Evolutionary conservation across 768 basidiomycete genomes (phyloP), one percentile per base, ranked within the genome.

Genomic region (Daedaleopsis nitida): DNA sequence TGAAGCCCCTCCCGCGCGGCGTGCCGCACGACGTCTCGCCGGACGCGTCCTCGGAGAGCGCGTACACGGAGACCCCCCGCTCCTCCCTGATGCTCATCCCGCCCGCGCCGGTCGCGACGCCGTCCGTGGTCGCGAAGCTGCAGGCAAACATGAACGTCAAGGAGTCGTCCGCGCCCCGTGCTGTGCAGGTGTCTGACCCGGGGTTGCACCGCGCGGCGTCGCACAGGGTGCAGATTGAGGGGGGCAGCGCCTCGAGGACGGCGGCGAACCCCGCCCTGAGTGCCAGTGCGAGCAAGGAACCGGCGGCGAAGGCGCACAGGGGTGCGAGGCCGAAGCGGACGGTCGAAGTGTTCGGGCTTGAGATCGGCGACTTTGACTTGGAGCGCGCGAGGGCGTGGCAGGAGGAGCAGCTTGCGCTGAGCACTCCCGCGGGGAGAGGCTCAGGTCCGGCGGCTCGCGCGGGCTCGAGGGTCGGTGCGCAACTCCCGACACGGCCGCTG

Each of bases 11-110:
- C 23, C 14, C 47, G 12, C 59, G 54, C 49, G 55, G 44, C 23
- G 34, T 56, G 2, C 55, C 60, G 42, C 50, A 34, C 45, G 55
- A 61, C 37, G 42, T 56, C 5, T 38, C 12, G 52, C n/a, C 39
- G 23, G 52, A 55, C 12, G 54, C 58, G 17, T 13, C 34, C 17
- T 27, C 45, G 45, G 54, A 27, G 23, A 47, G 47, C 21, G 47
- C 14, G 47, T 24, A 37, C 17, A 44, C 59, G n/a, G 54, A 55
- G 27, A 37, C 47, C 3, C 19, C 47, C 21, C 47, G 42, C 32
- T 45, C 57, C n/a, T 52, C 37, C 34, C 44, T 45, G 44, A 38
- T 53, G 52, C 52, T 53, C 32, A 52, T 59, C 16, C 51, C 58
- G 19, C 51, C 51, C 10, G 58, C 47, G 0, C 59, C 47, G 16